These are phyloP conservation scores for Ascochyta pisi DNA, from an alignment of 2,329 filamentous ascomycete genomes.

Conservation along the genomic window DNA sequence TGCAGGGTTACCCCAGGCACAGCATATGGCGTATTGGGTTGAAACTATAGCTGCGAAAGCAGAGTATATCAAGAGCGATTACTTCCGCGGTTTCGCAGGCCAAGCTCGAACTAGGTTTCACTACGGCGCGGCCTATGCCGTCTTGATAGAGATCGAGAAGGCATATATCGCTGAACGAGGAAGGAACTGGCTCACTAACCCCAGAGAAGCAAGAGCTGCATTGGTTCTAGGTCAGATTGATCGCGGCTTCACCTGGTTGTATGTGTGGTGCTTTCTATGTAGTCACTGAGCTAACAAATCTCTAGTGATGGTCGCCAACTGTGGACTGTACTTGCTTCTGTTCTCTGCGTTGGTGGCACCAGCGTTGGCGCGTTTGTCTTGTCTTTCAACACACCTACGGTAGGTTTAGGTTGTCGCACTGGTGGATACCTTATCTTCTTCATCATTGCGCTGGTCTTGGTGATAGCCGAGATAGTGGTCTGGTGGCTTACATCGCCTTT, in stretches of 20 bases:
- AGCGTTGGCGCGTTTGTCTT: constrained; percentile 48
- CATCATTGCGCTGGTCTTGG: constrained; percentile 34
- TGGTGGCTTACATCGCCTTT: constrained; percentile 44
- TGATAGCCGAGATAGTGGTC: constrained; percentile 44
- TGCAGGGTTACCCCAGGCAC: constrained; percentile 22
- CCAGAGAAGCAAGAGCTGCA: constrained; percentile 27
- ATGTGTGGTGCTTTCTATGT: background rate
- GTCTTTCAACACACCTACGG: constrained; percentile 53
- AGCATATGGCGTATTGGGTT: constrained; percentile 33
- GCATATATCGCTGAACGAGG: constrained; percentile 45
- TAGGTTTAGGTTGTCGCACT: constrained; percentile 47
- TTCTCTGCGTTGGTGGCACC: constrained; percentile 44
- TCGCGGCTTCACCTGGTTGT: constrained; percentile 47
- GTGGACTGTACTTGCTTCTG: constrained; percentile 47
- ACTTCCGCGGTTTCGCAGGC: constrained; percentile 49
- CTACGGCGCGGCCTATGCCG: constrained; percentile 50
- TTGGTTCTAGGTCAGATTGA: constrained; percentile 43
- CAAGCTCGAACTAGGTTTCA: constrained; percentile 40
- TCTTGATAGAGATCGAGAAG: constrained; percentile 50
- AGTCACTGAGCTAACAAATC: background rate
- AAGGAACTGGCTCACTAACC: constrained; percentile 39
- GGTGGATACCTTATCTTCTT: constrained; percentile 53
- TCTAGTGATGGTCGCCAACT: constrained; percentile 46
- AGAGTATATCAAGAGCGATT: constrained; percentile 28
- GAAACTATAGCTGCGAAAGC: constrained; percentile 28